Percentiles rank a stretch among this genome's conserved stretches.
Conservation (phyloP, 495 filamentous ascomycete genomes). For the Halenospora varia region DNA sequence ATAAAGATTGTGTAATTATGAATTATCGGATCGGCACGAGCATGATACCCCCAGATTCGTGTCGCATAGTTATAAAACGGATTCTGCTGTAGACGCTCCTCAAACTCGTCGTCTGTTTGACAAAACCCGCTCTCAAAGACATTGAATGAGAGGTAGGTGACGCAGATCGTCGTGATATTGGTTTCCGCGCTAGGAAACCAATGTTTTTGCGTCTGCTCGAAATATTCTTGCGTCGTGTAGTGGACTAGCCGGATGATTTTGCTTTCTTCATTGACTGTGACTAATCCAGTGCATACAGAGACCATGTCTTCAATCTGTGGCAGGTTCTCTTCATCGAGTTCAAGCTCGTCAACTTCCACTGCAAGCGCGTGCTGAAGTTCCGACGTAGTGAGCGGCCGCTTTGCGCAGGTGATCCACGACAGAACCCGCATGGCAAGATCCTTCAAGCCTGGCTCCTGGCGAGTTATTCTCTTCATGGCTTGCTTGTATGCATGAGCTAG, state of each 20-base stretch:
- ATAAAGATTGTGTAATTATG: too few species aligned
- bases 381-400: constrained; percentile 13
- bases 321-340: constrained; percentile 31
- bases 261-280: constrained; percentile 45
- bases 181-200: constrained; percentile 35
- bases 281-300: constrained; percentile 49
- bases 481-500: constrained; percentile 11
- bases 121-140: too few species aligned
- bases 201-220: constrained; percentile 31
- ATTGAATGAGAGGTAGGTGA: too few species aligned
- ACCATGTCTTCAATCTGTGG: constrained; percentile 29
- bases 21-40: constrained; percentile 20
- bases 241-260: constrained; percentile 49
- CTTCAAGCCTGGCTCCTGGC: too few species aligned
- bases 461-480: constrained; percentile 18
- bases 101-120: too few species aligned
- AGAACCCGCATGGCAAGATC: constrained; percentile 13
- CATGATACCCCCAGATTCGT: constrained; percentile 35
- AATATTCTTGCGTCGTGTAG: constrained; percentile 52
- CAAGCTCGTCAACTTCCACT: constrained; percentile 18
- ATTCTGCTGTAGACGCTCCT: constrained; percentile 29
- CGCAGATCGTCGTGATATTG: constrained; percentile 36
- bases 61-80: constrained; percentile 12
- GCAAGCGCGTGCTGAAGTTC: constrained; percentile 20
- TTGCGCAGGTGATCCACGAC: constrained; percentile 20